A percentile compares a stretch with the other conserved stretches of the same genome.
Conservation (phyloP, 352 stramenopile species). For the Lagenidium sp. region DNA sequence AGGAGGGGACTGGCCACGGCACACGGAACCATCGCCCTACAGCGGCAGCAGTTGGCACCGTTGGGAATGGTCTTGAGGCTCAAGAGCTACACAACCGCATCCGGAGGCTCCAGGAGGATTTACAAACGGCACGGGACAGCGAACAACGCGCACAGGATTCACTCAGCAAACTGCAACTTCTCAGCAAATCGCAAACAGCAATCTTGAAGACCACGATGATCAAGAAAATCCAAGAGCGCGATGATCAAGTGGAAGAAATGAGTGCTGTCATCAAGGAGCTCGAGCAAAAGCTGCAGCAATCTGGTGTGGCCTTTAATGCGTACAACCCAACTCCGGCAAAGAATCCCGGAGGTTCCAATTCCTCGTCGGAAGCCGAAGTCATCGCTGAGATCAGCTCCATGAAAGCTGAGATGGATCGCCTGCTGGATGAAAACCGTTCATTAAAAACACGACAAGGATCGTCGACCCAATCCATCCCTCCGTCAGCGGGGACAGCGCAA, state of each 20-base stretch:
- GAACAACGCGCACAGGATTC: conserved; percentile 75
- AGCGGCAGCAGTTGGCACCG: conserved; percentile 5
- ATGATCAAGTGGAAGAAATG: conserved; percentile 58
- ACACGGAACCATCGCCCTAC: conserved; percentile 4
- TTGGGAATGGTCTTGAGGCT: conserved; percentile 1
- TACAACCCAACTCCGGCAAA: conserved; percentile 14
- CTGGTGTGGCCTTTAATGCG: conserved; percentile 27
- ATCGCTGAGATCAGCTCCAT: conserved; percentile 56
- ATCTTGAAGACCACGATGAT: conserved; percentile 81
- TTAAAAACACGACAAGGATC: conserved; percentile 21
- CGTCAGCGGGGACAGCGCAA: no score
- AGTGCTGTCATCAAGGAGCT: conserved; percentile 45
- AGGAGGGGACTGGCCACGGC: conserved; percentile 2
- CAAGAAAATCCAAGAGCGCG: conserved; percentile 70
- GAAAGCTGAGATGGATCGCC: conserved; percentile 64
- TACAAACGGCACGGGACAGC: conserved; percentile 44
- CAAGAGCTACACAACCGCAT: conserved; percentile 31
- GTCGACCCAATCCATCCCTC: no score
- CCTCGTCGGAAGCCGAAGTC: conserved; percentile 24
- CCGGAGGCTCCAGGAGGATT: conserved; percentile 48
- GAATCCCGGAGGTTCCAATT: neutral
- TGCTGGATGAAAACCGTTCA: conserved; percentile 58
- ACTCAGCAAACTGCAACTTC: conserved; percentile 66
- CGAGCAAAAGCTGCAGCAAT: conserved; percentile 43
- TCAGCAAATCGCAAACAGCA: conserved; percentile 79